These are phyloP conservation scores for Hortiboletus rubellus DNA, from an alignment of 1,284 basidiomycete genomes.

Conservation along the genomic window DNA sequence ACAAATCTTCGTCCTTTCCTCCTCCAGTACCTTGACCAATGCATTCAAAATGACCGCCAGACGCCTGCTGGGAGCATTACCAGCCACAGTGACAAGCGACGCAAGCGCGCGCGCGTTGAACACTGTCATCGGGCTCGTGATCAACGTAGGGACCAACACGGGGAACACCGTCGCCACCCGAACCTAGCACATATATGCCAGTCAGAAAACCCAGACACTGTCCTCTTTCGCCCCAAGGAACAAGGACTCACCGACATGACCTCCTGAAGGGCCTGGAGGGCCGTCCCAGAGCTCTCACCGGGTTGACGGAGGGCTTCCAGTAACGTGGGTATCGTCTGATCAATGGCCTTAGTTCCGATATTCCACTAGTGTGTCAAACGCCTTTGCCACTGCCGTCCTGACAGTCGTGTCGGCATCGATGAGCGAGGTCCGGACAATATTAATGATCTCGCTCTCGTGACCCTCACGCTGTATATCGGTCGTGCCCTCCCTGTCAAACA, in stretches of 20 bases:
- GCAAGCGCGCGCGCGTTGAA: slow-evolving; percentile 96
- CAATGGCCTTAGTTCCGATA: slow-evolving; percentile 89
- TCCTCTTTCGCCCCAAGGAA: neutral
- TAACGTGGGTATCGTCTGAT: slow-evolving; percentile 95
- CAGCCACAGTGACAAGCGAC: slow-evolving; percentile 91
- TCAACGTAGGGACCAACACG: slow-evolving; percentile 93
- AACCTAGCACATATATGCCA: slow-evolving; percentile 51
- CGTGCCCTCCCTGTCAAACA: too few species aligned
- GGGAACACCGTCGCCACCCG: slow-evolving; percentile 96
- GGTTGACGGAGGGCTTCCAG: slow-evolving; percentile 91
- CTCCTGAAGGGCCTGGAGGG: slow-evolving; percentile 89
- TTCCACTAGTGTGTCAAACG: slow-evolving; percentile 95
- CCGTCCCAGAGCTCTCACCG: slow-evolving; percentile 92
- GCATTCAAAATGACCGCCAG: slow-evolving; percentile 76
- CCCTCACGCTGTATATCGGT: slow-evolving; percentile 49
- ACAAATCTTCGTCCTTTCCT: slow-evolving; percentile 68
- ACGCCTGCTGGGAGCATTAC: slow-evolving; percentile 83
- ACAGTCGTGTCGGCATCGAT: slow-evolving; percentile 89
- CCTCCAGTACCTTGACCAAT: slow-evolving; percentile 70
- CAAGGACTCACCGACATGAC: slow-evolving; percentile 82
- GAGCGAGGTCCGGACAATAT: slow-evolving; percentile 80
- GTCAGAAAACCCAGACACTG: neutral
- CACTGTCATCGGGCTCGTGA: slow-evolving; percentile 85
- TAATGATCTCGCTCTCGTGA: slow-evolving; percentile 89
- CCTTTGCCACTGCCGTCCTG: slow-evolving; percentile 89